Base-by-base conservation (phyloP, 2,329 filamentous ascomycete genomes). In the Tolypocladium nubicola region DNA sequence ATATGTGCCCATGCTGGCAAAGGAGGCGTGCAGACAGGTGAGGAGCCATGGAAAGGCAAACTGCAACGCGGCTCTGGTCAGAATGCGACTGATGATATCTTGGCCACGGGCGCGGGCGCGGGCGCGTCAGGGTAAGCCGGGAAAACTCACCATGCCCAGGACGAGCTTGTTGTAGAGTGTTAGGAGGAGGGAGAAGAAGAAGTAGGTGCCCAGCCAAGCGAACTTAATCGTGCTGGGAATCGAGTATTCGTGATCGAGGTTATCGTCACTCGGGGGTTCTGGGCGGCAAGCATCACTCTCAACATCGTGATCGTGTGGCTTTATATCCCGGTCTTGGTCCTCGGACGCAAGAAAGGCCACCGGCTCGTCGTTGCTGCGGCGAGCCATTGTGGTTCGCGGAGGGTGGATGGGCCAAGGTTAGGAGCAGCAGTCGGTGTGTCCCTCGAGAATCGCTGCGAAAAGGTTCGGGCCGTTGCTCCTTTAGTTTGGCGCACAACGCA, bases 121-220 rank as follows among this genome's bases (percentile, higher is more conserved):
- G 43, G 8, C 45, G 6, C 26, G 16, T 33, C 16, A 33, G 47
- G 47, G 47, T 5, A 14, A 30, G 30, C 19, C 10, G 43, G 52
- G n/a, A 38, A 11, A 49, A 71, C 73, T 63, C 66, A 78, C 77
- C 67, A 74, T 74, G 63, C 76, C 76, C 57, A 84, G 69, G 26
- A 84, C 78, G 37, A 80, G 72, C 68, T 84, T 84, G 71, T 84
- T 84, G 67, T 82, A 83, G 26, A 84, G 72, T 9, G 81, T 84
- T 56, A 84, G 68, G 58, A 72, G 62, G 26, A 76, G 65, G 21
- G 73, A 75, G 63, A 75, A 74, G 64, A 77, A 71, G 65, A 82
- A 82, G 66, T 82, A 82, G 57, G 76, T 72, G 35, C 74, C 75
- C 37, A 80, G 67, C 75, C 76, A 79, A 55, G 75, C 70, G 61